Evolutionary conservation across 2,329 filamentous ascomycete genomes (phyloP), one percentile per base, ranked within the genome.

Genomic region (Ophiostoma triangulosporum): DNA sequence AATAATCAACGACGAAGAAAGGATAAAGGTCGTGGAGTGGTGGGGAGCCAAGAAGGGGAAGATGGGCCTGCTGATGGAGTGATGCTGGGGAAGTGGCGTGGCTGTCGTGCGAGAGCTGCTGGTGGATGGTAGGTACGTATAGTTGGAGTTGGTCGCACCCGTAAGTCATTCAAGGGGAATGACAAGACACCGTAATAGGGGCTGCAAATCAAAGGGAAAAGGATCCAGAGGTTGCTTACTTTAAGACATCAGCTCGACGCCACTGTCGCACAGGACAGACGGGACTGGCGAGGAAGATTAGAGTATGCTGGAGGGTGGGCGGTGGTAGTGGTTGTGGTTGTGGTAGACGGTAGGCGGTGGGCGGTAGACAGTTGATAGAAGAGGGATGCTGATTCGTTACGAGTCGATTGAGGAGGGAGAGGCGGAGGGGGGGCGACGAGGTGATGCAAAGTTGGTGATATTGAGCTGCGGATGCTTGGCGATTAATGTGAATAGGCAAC

Each of bases 1-100:
- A n/a, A n/a, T n/a, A n/a, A n/a, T n/a, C n/a, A n/a, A n/a, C n/a
- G 24, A 48, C 14, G 43, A 48, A 24, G 9, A 36, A 40, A 36
- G 32, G 15, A 20, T 17, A 46, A 17, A 50, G n/a, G 27, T 9
- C 43, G 17, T 20, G 8, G 29, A 24, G 48, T 29, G 26, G 38
- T 26, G 38, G 38, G 14, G 17, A 24, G 20, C 38, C 20, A 24
- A 15, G 27, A 31, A 20, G 45, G 40, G n/a, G 32, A 48, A 24
- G 27, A 45, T 32, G 33, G 50, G 29, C 50, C 50, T 46, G 31
- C n/a, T 31, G 24, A 52, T 55, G 54, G 50, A 32, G 40, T 55
- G 54, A 49, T 50, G 53, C 32, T 50, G 22, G 35, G 22, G 36
- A 52, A 48, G 43, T 55, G 53, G 53, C 53, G 53, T 54, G 53